Percentiles rank a stretch among this genome's conserved stretches.
These are phyloP conservation scores for Aspergillus sergii DNA, from an alignment of 2,329 filamentous ascomycete species.

Conservation along the genomic window DNA sequence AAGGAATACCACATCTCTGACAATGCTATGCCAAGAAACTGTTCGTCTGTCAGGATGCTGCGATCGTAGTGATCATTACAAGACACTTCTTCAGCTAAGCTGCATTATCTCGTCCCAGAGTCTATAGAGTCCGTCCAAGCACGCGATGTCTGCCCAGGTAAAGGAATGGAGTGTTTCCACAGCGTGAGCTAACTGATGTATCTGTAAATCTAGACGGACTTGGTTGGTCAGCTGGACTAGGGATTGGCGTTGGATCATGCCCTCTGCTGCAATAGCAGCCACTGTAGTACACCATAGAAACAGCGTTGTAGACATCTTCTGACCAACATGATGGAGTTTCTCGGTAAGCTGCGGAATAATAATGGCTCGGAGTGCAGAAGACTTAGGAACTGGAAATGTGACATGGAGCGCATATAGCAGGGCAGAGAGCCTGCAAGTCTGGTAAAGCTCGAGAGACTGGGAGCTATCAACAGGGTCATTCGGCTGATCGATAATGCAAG, in stretches of 20 bases:
- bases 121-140: background rate
- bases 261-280: background rate
- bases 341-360: background rate
- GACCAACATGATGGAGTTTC: background rate
- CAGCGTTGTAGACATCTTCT: background rate
- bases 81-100: background rate
- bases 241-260: background rate
- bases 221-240: background rate
- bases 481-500: background rate
- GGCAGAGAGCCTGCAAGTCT: background rate
- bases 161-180: background rate
- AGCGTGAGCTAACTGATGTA: background rate
- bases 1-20: too few relatives aligned
- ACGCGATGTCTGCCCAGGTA: conserved; percentile 6
- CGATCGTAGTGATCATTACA: background rate
- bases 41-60: background rate
- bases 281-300: conserved; percentile 7
- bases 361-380: background rate
- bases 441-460: background rate
- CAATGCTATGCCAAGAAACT: too few relatives aligned
- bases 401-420: conserved; percentile 7
- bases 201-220: background rate
- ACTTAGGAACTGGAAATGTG: conserved; percentile 8
- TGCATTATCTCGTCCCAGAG: background rate
- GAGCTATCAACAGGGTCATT: background rate